A percentile compares a stretch with the other conserved stretches of the same genome.
Evolutionary conservation across 371 early-diverging fungal genomes (phyloP).

Genomic region (Blakeslea trispora): DNA sequence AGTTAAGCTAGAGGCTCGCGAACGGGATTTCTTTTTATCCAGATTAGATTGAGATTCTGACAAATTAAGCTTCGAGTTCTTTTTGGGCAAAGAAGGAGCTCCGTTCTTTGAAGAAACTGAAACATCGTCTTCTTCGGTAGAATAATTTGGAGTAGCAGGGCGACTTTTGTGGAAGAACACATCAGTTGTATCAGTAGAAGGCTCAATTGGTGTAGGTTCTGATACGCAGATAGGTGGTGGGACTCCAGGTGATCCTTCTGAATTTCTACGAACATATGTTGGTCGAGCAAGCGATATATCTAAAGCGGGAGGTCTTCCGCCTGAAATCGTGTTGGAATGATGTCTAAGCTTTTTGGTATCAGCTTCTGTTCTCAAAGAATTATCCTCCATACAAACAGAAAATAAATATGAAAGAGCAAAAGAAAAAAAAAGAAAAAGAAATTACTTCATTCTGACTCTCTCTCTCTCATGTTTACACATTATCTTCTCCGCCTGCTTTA

Average conservation of each 20-base stretch:
- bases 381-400: neutral
- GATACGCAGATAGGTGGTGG: slow-evolving; percentile 27
- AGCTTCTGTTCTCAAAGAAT: neutral
- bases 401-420: slow-evolving; percentile 9
- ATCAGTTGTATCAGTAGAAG: slow-evolving; percentile 3
- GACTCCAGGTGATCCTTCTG: slow-evolving; percentile 29
- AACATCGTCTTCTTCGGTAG: neutral
- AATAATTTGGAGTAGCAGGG: neutral
- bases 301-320: slow-evolving; percentile 19
- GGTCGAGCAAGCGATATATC: slow-evolving; percentile 17
- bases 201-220: slow-evolving; percentile 27
- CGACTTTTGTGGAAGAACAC: slow-evolving; percentile 7
- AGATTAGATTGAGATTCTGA: neutral
- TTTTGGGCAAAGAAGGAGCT: slow-evolving; percentile 1
- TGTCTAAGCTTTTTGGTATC: neutral
- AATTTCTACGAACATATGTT: slow-evolving; percentile 20
- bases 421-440: slow-evolving; percentile 1
- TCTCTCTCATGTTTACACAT: too few relatives aligned
- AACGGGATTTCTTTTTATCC: slow-evolving; percentile 25
- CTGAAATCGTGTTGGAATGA: slow-evolving; percentile 24
- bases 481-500: too few relatives aligned
- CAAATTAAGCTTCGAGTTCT: neutral
- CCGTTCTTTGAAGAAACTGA: slow-evolving; percentile 1
- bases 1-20: slow-evolving; percentile 29
- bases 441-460: slow-evolving; percentile 1